A percentile compares a stretch with the other conserved stretches of the same genome.
These are phyloP conservation scores for Eucalyptus polybractea DNA, from an alignment of 345 rosid genomes.

Conservation along the genomic window DNA sequence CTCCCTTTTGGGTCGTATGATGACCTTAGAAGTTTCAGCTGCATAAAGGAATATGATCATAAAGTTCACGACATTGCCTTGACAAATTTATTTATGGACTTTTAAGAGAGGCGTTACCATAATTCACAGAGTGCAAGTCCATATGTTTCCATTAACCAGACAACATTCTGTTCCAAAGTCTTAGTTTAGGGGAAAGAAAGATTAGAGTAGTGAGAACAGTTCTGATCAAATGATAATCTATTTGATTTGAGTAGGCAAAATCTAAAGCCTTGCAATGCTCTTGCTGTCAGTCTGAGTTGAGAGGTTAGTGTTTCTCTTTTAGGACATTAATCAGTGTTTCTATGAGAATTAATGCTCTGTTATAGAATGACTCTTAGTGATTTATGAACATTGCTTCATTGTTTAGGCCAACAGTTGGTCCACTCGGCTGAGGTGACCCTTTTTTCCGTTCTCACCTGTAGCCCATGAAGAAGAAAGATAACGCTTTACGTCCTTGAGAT, in stretches of 20 bases:
- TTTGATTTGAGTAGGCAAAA: background rate
- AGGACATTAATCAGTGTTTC: background rate
- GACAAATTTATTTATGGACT: background rate
- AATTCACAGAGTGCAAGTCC: background rate
- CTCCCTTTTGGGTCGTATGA: background rate
- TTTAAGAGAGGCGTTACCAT: background rate
- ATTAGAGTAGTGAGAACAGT: background rate
- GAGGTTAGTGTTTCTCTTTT: background rate
- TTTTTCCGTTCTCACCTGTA: background rate
- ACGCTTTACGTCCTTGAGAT: background rate
- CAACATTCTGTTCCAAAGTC: background rate
- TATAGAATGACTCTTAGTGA: background rate
- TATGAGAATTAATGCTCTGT: background rate
- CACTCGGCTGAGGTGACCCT: background rate
- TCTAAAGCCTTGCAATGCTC: background rate
- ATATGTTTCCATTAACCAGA: background rate
- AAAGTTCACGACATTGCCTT: background rate
- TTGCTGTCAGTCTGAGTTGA: background rate
- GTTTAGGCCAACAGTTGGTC: background rate
- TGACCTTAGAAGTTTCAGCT: background rate
- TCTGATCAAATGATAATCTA: background rate
- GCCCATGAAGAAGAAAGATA: background rate
- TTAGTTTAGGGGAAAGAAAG: background rate
- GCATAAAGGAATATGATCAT: background rate
- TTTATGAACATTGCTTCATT: background rate